Evolutionary conservation across 2,329 filamentous ascomycete genomes (phyloP).

Genomic region (Curvularia spicifera): DNA sequence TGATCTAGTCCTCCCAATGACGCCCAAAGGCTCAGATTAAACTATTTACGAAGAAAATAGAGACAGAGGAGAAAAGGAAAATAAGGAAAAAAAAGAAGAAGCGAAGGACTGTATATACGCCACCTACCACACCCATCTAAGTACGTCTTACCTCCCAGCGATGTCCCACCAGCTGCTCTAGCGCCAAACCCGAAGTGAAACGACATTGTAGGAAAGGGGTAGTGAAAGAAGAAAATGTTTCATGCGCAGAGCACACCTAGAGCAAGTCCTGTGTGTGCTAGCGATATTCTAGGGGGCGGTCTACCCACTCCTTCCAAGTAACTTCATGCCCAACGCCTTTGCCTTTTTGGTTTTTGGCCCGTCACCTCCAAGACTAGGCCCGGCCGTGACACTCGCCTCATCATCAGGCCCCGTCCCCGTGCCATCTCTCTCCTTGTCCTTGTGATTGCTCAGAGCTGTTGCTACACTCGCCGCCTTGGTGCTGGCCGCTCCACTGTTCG

Average conservation of each 20-base stretch:
- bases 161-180: not conserved
- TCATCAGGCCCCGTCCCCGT: not conserved
- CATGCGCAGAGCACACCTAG: not conserved
- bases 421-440: conserved; percentile 1
- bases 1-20: not conserved
- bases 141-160: not conserved
- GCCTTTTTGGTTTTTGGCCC: conserved; percentile 24
- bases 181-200: not conserved
- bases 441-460: conserved; percentile 8
- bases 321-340: conserved; percentile 25
- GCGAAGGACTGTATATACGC: not conserved
- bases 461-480: conserved; percentile 22
- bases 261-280: not conserved
- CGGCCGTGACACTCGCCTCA: not conserved
- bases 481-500: conserved; percentile 18
- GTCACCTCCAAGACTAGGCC: conserved; percentile 3
- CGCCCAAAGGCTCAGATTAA: not conserved
- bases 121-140: not conserved
- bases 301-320: conserved; percentile 21
- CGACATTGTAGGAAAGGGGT: not conserved
- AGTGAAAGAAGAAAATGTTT: not conserved
- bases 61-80: not conserved
- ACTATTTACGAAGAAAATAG: not conserved
- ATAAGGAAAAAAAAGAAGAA: not conserved
- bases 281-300: not conserved